These are phyloP conservation scores for Ustilago loliicola DNA, from an alignment of 1,284 basidiomycete genomes.

Conservation along the genomic window DNA sequence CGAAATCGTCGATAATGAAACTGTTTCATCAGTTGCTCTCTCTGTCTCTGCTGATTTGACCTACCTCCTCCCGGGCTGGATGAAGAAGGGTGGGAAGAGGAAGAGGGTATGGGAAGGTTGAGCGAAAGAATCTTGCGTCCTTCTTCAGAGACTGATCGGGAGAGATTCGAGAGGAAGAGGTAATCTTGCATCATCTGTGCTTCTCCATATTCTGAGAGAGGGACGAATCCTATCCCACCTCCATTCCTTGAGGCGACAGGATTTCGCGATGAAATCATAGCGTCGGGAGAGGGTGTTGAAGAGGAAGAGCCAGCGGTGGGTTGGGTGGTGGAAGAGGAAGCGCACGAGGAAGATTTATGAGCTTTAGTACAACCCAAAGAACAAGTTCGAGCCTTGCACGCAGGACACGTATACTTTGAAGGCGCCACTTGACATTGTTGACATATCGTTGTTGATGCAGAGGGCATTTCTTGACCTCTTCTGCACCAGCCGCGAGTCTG, in stretches of 20 bases:
- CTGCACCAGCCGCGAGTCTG: too few species aligned
- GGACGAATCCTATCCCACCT: constrained; percentile 12
- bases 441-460: constrained; percentile 22
- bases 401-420: constrained; percentile 50
- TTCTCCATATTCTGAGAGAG: constrained; percentile 31
- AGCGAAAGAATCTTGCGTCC: constrained; percentile 27
- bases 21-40: constrained; percentile 43
- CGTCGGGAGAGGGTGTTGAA: too few species aligned
- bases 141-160: constrained; percentile 17
- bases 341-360: constrained; percentile 27
- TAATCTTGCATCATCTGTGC: constrained; percentile 37
- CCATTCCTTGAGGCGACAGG: neutral
- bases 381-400: constrained; percentile 32
- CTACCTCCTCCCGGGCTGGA: neutral
- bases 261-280: neutral
- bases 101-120: constrained; percentile 26
- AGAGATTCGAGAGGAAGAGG: constrained; percentile 36
- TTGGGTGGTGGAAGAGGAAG: constrained; percentile 4
- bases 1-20: constrained; percentile 32
- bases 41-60: constrained; percentile 33
- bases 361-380: constrained; percentile 29
- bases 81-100: neutral
- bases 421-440: constrained; percentile 7
- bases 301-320: neutral
- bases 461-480: constrained; percentile 28